phyloP scores from a whole-genome alignment of 2,329 filamentous ascomycete genomes.

The Alternaria longipes region DNA sequence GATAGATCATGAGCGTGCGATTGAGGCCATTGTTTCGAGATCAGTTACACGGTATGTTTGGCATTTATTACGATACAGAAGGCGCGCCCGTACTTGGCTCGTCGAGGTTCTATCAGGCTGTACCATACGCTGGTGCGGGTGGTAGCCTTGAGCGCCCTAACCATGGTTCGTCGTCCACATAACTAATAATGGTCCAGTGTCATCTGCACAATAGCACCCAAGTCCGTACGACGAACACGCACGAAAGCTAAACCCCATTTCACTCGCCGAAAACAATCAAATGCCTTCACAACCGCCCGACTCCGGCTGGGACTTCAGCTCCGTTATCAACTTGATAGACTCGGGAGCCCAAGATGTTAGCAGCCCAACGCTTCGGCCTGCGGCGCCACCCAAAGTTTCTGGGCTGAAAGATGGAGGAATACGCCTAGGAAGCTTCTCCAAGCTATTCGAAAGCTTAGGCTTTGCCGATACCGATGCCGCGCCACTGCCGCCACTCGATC shows the following conservation, averaged over 20 bases:
- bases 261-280: not conserved
- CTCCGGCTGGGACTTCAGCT: conserved; percentile 58
- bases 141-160: not conserved
- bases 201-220: conserved; percentile 26
- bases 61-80: conserved; percentile 11
- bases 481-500: conserved; percentile 33
- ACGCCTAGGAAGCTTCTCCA: conserved; percentile 57
- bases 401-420: conserved; percentile 23
- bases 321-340: conserved; percentile 55
- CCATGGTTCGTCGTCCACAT: conserved; percentile 9
- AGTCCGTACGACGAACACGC: conserved; percentile 9
- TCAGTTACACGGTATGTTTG: conserved; percentile 39
- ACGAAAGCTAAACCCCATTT: not conserved
- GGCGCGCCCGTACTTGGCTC: not conserved
- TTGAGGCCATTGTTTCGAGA: conserved; percentile 41
- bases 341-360: conserved; percentile 33
- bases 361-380: conserved; percentile 29
- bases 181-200: conserved; percentile 27
- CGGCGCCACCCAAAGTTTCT: conserved; percentile 15
- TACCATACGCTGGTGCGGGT: not conserved
- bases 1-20: conserved; percentile 44
- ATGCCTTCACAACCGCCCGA: conserved; percentile 49
- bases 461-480: conserved; percentile 35
- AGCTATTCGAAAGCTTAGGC: conserved; percentile 57
- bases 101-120: not conserved